Evolutionary conservation across 495 filamentous ascomycete species (phyloP).

Genomic region (Xylaria nigripes): DNA sequence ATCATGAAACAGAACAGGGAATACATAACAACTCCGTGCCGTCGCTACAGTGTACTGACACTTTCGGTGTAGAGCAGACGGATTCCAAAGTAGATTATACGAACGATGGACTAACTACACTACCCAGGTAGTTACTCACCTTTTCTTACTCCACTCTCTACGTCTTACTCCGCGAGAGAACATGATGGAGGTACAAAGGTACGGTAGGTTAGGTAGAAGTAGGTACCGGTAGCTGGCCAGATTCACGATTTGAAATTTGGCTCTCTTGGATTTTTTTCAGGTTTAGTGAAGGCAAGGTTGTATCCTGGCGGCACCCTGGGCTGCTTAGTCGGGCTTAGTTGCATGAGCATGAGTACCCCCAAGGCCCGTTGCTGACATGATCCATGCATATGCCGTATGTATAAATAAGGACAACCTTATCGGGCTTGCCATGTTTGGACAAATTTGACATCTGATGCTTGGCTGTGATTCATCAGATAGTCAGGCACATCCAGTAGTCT

Average conservation of each 20-base stretch:
- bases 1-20: neutral
- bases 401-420: neutral
- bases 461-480: neutral
- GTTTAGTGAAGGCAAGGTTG: neutral
- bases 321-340: constrained; percentile 11
- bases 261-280: neutral
- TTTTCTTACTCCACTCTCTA: neutral
- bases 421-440: constrained; percentile 1
- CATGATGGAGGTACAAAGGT: no score
- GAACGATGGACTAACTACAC: neutral
- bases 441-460: constrained; percentile 5
- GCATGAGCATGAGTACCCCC: no score
- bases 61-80: neutral
- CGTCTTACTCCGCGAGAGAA: neutral
- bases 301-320: neutral
- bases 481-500: no score
- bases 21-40: neutral
- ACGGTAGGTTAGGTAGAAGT: no score
- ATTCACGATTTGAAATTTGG: constrained; percentile 1
- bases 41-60: neutral
- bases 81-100: neutral
- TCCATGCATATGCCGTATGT: neutral
- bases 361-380: constrained; percentile 8
- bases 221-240: neutral
- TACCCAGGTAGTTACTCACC: neutral